Evolutionary conservation across 495 filamentous ascomycete species (phyloP), one percentile per base, ranked within the genome.

Genomic region (Alectoria sarmentosa): DNA sequence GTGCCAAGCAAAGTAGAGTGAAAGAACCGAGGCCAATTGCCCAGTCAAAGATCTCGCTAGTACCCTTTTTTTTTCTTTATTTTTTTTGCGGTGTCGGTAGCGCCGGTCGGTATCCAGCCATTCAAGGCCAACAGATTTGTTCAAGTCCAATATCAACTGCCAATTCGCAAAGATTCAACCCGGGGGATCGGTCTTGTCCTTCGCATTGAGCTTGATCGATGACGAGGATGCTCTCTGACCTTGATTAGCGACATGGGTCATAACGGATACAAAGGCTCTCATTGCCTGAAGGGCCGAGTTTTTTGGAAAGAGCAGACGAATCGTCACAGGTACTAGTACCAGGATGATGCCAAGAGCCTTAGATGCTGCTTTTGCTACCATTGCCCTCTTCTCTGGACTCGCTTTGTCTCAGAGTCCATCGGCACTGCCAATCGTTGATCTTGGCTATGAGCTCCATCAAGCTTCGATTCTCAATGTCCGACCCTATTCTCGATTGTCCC

Each of bases 361-460:
- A 9, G n/a, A 30, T 17, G 19, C 14, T 21, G 32, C 42, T 34
- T 10, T 39, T 46, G 36, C 42, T 21, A 32, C 30, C 36, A 19
- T 59, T 42, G 52, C 65, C 14, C 49, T 59, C 4, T 48, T 52
- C 68, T 15, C 65, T 69, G 38, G 81, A 85, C 75, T n/a, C 71
- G 77, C 11, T 75, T 76, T 13, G 10, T 39, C 38, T 39, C 38
- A 39, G 9, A 39, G 38, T 39, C 38, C 38, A 8, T 39, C 14
- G 17, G 17, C 3, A 44, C 41, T 3, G 41, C n/a, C 3, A 9
- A 44, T n/a, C 41, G 41, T 44, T 3, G 19, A 44, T n/a, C 41
- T 44, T n/a, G 41, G 41, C 17, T 44, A 44, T 44, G 41, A n/a
- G 17, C 1, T 44, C 19, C 19, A n/a, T 19, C 15, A 21, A n/a